These are phyloP conservation scores for Dictyophora rubrovolvata DNA, from an alignment of 768 basidiomycete species.

Conservation along the genomic window DNA sequence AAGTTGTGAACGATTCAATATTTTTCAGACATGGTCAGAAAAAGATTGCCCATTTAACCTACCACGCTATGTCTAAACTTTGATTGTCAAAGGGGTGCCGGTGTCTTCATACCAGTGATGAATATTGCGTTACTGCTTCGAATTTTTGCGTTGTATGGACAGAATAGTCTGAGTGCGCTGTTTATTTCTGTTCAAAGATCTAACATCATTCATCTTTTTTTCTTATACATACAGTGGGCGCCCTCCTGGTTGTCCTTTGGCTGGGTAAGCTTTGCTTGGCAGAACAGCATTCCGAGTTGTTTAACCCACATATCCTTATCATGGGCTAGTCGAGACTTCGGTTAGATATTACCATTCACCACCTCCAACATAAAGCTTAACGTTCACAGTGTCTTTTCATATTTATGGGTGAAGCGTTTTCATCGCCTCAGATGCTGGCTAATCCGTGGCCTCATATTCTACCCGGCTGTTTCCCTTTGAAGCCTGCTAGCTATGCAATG, in stretches of 20 bases:
- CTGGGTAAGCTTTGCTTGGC: background rate
- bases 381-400: background rate
- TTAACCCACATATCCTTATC: too few relatives aligned
- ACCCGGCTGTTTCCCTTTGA: background rate
- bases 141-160: background rate
- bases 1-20: background rate
- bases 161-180: background rate
- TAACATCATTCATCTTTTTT: too few relatives aligned
- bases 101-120: background rate
- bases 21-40: background rate
- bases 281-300: background rate
- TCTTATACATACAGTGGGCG: background rate
- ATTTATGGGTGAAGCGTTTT: background rate
- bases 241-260: background rate
- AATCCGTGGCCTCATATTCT: background rate
- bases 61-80: background rate
- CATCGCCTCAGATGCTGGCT: background rate
- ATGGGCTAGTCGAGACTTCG: background rate
- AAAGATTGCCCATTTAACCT: background rate
- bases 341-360: background rate
- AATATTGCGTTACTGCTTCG: background rate
- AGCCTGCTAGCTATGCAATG: background rate
- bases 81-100: background rate
- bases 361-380: background rate
- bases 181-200: background rate